Evolutionary conservation across 1,139 yeast genomes (phyloP), one percentile per base, ranked within the genome.

Genomic region (Hansenula lynferdii): DNA sequence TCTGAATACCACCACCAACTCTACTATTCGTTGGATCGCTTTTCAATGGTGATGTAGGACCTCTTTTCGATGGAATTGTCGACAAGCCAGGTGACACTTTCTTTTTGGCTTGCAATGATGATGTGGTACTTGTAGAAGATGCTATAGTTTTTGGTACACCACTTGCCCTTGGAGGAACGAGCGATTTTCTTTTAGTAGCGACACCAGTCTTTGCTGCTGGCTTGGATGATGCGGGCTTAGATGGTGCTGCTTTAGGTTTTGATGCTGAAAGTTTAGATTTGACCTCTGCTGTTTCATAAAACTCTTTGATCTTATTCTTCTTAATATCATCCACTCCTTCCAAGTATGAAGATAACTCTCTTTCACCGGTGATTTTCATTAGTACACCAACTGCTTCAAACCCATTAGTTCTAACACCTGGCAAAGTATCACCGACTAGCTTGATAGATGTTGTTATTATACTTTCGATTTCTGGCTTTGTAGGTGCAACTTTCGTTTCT

Each of bases 351-450:
- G 65, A 75, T 49, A 89, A 64, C 37, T 77, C 82, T 38, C 92
- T 67, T 51, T 79, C 85, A 0, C 96, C 96, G 7, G 79, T 72
- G 15, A 89, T 73, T 58, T 85, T 86, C 85, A 86, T 83, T 42
- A 90, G 62, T 0, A 85, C 79, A 6, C 97, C 97, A 34, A 89
- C 73, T 53, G 82, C 70, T 53, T 83, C 89, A 28, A 90, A 82
- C 0, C 92, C 84, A 2, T 82, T 80, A 40, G 81, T 77, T 56
- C 98, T 75, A 2, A 87, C 82, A 1, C 94, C 87, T 42, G 87
- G 95, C 56, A 84, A 87, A 0, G 95, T 81, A 48, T 92, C 98
- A 38, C 76, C 69, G 28, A 89, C 72, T 16, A 86, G 65, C 53
- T 82, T 84, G 24, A 47, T 40, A 5, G 77, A 75, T 2, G 63